Evolutionary conservation across 2,329 filamentous ascomycete species (phyloP), one percentile per base, ranked within the genome.

Genomic region (Aschersonia sp.): DNA sequence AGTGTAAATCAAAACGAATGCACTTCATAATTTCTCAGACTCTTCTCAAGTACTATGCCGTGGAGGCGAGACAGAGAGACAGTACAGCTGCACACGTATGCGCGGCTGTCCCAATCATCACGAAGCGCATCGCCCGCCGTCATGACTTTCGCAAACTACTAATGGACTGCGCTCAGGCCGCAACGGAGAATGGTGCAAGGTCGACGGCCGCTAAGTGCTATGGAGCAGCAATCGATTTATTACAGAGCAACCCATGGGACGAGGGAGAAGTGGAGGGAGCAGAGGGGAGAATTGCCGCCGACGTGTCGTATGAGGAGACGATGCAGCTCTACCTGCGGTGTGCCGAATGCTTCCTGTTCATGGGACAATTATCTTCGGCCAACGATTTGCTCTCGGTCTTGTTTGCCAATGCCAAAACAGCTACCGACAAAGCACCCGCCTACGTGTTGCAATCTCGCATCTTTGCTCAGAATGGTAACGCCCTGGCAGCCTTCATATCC

Each of bases 11-110:
- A 29, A 70, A 76, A 28, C 84, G 85, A 55, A 96, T 96, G 89
- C 89, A 96, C 63, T 96, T 89, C 56, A 80, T 89, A 44, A 87
- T 96, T 56, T 84, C 86, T 0, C 82, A 87, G 58, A 84, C 83
- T 0, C 77, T 96, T 54, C 78, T 89, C 61, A 84, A 85, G 55
- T 82, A 89, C 55, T 78, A 76, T 51, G 59, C 69, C 5, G 64
- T 75, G 30, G 80, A 88, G 51, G 70, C 77, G 1, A 73, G 73
- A 45, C 74, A 75, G 30, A 73, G 81, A 9, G 89, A 94, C 58
- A 82, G 78, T 50, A 82, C 84, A 51, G 86, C 88, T 29, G 77
- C 82, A 4, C 91, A 96, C 61, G 83, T 95, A 3, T 89, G 86
- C 59, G 78, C 85, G 54, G 82, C 85, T 2, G 74, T 85, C 30